Percentiles rank a stretch among this genome's conserved stretches.
These are phyloP conservation scores for Calocybe cyanea DNA, from an alignment of 768 basidiomycete genomes.

Conservation along the genomic window DNA sequence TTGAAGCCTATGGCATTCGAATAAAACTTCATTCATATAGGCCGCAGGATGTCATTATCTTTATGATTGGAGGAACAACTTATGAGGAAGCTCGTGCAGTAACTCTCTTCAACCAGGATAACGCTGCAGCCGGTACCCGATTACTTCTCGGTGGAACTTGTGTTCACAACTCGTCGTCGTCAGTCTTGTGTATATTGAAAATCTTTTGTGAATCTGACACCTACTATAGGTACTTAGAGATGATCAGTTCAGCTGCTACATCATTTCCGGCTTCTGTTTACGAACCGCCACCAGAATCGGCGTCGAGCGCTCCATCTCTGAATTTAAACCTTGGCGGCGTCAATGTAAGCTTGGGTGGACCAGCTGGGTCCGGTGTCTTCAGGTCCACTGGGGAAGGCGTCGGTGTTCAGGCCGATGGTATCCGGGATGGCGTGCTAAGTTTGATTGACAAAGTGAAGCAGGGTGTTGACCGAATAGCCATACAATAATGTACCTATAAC, in stretches of 20 bases:
- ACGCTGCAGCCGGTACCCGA: conserved; percentile 62
- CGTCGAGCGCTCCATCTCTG: conserved; percentile 69
- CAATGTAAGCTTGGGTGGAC: conserved; percentile 90
- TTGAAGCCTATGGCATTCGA: background rate
- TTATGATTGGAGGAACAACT: conserved; percentile 94
- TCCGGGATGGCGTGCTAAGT: conserved; percentile 84
- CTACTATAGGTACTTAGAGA: conserved; percentile 71
- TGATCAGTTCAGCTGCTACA: conserved; percentile 72
- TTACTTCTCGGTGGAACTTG: conserved; percentile 92
- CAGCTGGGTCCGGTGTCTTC: conserved; percentile 80
- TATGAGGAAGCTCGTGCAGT: conserved; percentile 92
- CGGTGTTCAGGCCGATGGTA: conserved; percentile 79
- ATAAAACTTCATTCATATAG: conserved; percentile 33
- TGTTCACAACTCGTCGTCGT: conserved; percentile 93
- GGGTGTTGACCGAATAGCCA: conserved; percentile 65
- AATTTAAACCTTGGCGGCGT: conserved; percentile 92
- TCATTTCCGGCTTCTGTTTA: conserved; percentile 63
- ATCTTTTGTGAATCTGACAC: conserved; percentile 10
- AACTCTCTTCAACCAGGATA: conserved; percentile 83
- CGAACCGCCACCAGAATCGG: conserved; percentile 73
- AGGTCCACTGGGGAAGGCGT: conserved; percentile 72
- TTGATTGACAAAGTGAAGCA: conserved; percentile 88
- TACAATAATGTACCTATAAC: conserved; percentile 26
- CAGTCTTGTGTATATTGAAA: conserved; percentile 17
- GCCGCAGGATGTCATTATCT: conserved; percentile 94